Evolutionary conservation across 1,284 basidiomycete genomes (phyloP).

Genomic region (Ustilago crameri): DNA sequence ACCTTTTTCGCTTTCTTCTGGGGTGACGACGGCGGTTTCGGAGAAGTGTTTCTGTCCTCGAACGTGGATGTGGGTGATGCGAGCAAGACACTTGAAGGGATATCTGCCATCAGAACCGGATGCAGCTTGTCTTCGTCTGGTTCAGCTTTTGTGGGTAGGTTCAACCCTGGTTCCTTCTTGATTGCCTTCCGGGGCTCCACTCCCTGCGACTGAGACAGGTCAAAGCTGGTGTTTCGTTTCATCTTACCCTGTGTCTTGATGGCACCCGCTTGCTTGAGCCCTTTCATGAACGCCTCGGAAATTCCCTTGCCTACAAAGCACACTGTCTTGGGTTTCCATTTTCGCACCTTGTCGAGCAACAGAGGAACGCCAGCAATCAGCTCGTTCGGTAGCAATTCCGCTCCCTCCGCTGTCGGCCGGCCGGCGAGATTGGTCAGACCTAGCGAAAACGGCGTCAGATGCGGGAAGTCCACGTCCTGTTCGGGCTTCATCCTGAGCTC

Average conservation of each 20-base stretch:
- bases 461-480: slow-evolving; percentile 40
- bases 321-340: slow-evolving; percentile 36
- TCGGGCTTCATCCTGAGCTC: slow-evolving; percentile 35
- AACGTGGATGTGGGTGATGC: neutral
- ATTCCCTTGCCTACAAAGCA: slow-evolving; percentile 53
- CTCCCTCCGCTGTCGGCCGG: slow-evolving; percentile 46
- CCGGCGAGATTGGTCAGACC: slow-evolving; percentile 46
- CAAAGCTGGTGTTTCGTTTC: neutral
- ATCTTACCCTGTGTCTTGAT: slow-evolving; percentile 8
- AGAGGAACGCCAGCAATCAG: slow-evolving; percentile 42
- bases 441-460: slow-evolving; percentile 25
- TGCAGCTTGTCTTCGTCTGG: neutral
- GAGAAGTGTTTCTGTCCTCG: neutral
- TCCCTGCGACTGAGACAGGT: neutral
- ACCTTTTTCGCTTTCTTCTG: slow-evolving; percentile 18
- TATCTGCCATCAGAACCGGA: neutral
- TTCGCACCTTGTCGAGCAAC: slow-evolving; percentile 32
- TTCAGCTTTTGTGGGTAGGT: too few species aligned
- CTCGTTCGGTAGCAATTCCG: slow-evolving; percentile 40
- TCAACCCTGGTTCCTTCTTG: too few species aligned
- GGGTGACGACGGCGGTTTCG: slow-evolving; percentile 2
- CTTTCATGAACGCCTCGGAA: slow-evolving; percentile 38
- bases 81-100: slow-evolving; percentile 7
- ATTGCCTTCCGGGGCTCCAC: neutral
- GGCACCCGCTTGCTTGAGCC: slow-evolving; percentile 32